phyloP scores from a whole-genome alignment of 257 asterid species.

The Avicennia marina region DNA sequence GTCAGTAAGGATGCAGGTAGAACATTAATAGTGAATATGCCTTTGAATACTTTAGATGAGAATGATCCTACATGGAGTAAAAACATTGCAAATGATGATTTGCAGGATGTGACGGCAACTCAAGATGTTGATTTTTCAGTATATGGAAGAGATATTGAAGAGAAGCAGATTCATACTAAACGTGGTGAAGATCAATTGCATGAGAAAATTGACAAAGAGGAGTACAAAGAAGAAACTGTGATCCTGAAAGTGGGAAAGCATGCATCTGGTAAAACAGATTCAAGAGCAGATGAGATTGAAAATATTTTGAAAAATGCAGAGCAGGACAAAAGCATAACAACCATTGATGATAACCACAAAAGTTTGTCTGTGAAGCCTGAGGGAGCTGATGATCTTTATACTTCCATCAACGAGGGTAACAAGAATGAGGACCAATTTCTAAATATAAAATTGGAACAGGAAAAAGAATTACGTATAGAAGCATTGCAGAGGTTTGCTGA shows the following conservation, averaged over 20 bases:
- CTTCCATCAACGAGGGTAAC: slow-evolving; percentile 21
- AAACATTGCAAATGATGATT: slow-evolving; percentile 18
- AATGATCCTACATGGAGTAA: slow-evolving; percentile 7
- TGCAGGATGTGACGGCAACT: slow-evolving; percentile 26
- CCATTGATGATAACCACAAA: slow-evolving; percentile 12
- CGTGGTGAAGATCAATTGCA: slow-evolving; percentile 12
- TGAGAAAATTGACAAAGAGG: slow-evolving; percentile 24
- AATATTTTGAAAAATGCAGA: background rate
- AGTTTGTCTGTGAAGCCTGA: slow-evolving; percentile 23
- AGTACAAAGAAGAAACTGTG: slow-evolving; percentile 6
- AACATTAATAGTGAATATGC: slow-evolving; percentile 15
- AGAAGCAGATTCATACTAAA: slow-evolving; percentile 10
- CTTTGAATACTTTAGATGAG: slow-evolving; percentile 5
- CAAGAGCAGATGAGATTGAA: slow-evolving; percentile 7
- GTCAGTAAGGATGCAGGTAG: slow-evolving; percentile 40
- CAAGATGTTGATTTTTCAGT: slow-evolving; percentile 16
- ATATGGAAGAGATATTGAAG: slow-evolving; percentile 16
- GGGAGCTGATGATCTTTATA: slow-evolving; percentile 21
- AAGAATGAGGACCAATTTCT: slow-evolving; percentile 29
- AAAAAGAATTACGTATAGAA: slow-evolving; percentile 40
- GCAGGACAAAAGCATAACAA: slow-evolving; percentile 16
- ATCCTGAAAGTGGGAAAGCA: slow-evolving; percentile 7
- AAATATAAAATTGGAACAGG: slow-evolving; percentile 59
- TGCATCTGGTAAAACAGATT: slow-evolving; percentile 10
- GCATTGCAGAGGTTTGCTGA: slow-evolving; percentile 60